Conservation (phyloP, 129 eudicot genomes). For the Deinandra increscens region DNA sequence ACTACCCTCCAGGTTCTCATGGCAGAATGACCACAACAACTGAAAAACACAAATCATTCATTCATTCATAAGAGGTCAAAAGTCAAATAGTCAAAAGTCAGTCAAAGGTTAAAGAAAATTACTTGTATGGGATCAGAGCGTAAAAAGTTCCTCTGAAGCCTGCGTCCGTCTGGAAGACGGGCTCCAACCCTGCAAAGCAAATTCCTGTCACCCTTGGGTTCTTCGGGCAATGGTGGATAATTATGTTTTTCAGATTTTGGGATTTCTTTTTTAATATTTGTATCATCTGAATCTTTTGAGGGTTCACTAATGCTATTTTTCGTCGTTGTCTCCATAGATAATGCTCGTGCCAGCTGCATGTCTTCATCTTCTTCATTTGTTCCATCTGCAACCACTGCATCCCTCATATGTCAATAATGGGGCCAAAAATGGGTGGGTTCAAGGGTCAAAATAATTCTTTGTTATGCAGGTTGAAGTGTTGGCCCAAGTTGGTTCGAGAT, state of each 20-base stretch:
- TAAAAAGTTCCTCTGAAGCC: slow-evolving; percentile 83
- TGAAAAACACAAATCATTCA: not conserved
- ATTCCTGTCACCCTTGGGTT: slow-evolving; percentile 65
- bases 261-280: slow-evolving; percentile 33
- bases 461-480: not conserved
- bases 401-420: not conserved
- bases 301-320: slow-evolving; percentile 30
- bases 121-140: slow-evolving; percentile 78
- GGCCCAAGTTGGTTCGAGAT: not conserved
- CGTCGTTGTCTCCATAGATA: slow-evolving; percentile 54
- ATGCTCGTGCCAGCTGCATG: slow-evolving; percentile 56
- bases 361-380: slow-evolving; percentile 71
- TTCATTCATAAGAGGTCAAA: too few species aligned
- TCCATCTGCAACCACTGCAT: slow-evolving; percentile 43
- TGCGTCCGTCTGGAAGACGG: slow-evolving; percentile 93
- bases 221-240: slow-evolving; percentile 88
- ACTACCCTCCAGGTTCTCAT: slow-evolving; percentile 48
- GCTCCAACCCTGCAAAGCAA: slow-evolving; percentile 84
- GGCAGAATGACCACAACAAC: slow-evolving; percentile 79
- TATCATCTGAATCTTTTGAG: slow-evolving; percentile 33
- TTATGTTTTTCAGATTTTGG: not conserved
- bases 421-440: not conserved
- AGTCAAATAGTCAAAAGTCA: not conserved
- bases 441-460: not conserved
- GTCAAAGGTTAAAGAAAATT: slow-evolving; percentile 14